Conservation (phyloP, 176 grass and related monocot species). For the Alopecurus myosuroides region DNA sequence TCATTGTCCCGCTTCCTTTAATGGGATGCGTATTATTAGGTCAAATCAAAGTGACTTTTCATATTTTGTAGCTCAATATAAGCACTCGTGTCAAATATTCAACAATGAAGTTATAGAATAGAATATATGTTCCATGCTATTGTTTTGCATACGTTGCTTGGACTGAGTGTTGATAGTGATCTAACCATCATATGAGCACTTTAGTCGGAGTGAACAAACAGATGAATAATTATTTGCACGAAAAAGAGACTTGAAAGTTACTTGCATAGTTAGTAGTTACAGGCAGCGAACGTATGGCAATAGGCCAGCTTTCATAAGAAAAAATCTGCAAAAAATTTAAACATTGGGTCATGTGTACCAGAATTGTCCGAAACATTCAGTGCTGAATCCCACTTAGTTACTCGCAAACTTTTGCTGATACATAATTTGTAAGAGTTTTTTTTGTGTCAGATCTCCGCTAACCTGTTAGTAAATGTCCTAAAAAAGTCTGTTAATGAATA, state of each 20-base stretch:
- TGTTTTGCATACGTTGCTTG: slow-evolving; percentile 3
- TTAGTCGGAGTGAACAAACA: not conserved
- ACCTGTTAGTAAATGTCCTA: not conserved
- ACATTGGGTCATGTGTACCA: not conserved
- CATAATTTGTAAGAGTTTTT: not conserved
- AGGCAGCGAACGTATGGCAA: not conserved
- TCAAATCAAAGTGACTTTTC: not conserved
- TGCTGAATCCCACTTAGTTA: not conserved
- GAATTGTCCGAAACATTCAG: not conserved
- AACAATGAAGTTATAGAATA: not conserved
- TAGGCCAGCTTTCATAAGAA: not conserved
- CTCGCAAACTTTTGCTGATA: not conserved
- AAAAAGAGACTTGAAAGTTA: not conserved
- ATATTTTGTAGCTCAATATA: not conserved
- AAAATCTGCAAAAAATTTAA: not conserved
- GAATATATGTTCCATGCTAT: not conserved
- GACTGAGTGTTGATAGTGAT: not conserved
- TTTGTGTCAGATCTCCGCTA: not conserved
- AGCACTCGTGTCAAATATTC: not conserved
- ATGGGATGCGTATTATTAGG: not conserved
- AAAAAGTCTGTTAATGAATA: not conserved
- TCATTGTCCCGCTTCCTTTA: not conserved
- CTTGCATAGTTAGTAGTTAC: not conserved
- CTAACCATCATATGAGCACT: not conserved
- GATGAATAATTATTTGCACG: not conserved